phyloP scores from a whole-genome alignment of 2,329 filamentous ascomycete genomes.

The Emergomyces orientalis region DNA sequence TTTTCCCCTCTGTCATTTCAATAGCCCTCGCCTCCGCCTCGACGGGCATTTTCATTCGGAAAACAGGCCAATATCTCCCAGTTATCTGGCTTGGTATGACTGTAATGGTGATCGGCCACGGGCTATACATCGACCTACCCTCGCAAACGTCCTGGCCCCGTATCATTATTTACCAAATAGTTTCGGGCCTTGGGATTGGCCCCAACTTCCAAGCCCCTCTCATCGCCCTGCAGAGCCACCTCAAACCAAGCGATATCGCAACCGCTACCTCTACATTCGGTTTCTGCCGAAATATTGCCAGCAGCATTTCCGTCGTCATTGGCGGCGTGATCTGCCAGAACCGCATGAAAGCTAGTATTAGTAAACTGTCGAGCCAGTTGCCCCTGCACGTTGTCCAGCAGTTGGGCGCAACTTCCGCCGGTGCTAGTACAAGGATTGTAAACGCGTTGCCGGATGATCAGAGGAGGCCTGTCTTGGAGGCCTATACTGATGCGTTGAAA shows the following conservation, averaged over 20 bases:
- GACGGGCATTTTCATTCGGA: conserved; percentile 61
- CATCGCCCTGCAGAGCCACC: conserved; percentile 54
- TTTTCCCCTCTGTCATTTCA: conserved; percentile 59
- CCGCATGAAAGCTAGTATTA: conserved; percentile 17
- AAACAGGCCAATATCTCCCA: conserved; percentile 56
- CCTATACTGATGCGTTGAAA: conserved; percentile 37
- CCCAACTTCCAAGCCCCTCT: conserved; percentile 54
- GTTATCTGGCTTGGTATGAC: conserved; percentile 51
- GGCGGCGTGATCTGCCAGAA: conserved; percentile 43
- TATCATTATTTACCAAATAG: conserved; percentile 46
- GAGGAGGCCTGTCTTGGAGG: conserved; percentile 30
- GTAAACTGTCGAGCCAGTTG: conserved; percentile 10
- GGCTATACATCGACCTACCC: conserved; percentile 52
- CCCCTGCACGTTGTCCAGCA: conserved; percentile 21
- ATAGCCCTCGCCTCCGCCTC: conserved; percentile 53
- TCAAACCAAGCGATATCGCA: conserved; percentile 51
- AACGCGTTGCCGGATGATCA: conserved; percentile 26
- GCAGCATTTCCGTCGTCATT: conserved; percentile 49
- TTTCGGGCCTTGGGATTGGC: conserved; percentile 52
- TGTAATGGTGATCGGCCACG: conserved; percentile 55
- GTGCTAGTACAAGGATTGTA: conserved; percentile 27
- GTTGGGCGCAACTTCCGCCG: conserved; percentile 22
- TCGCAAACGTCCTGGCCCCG: conserved; percentile 44
- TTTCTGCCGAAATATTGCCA: conserved; percentile 50
- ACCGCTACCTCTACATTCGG: conserved; percentile 53